Base-by-base conservation (phyloP, 257 asterid genomes). In the Penstemon newberryi region DNA sequence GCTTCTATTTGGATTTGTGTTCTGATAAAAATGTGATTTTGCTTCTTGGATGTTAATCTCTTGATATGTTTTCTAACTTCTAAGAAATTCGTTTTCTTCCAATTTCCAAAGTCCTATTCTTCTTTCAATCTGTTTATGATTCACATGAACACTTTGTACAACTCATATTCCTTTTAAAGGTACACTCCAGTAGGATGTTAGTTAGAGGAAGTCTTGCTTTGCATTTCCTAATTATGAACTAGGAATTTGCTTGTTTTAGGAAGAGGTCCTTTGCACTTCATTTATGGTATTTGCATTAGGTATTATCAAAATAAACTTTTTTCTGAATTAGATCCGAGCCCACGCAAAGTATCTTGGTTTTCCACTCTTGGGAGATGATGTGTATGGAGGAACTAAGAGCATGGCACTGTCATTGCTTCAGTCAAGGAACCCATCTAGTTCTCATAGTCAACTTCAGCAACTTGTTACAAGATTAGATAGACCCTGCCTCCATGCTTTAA, bases 291-390 rank as follows among this genome's bases (percentile, higher is more conserved):
- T 33, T 18, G 8, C 57, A 39, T 11, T 9, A 18, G 42, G 8
- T 15, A 6, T 69, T 41, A 43, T 50, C 19, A 38, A 36, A 11
- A 25, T 37, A 43, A 7, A 59, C 18, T 58, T 6, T 8, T 62
- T 52, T 60, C 8, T 71, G 44, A 33, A 63, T 58, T 75, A 82
- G 95, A 88, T 86, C 56, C 95, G 96, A 63, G 99, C 97, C 62
- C 99, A 93, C 70, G 99, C 99, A 43, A 93, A 90, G 82, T 81
- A 90, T 82, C 81, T 90, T 7, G 96, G 97, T 52, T 67, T 85
- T 62, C 99, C 99, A 7, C 89, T 93, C n/a, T 37, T 93, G 87
- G 99, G 97, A 70, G 99, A 93, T 52, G 96, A 93, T 57, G 88
- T 86, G 57, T 93, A 93, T 70, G 99, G 99, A 62, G 99, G 99